Conservation (phyloP, 768 basidiomycete genomes). For the Lactarius indigo region DNA sequence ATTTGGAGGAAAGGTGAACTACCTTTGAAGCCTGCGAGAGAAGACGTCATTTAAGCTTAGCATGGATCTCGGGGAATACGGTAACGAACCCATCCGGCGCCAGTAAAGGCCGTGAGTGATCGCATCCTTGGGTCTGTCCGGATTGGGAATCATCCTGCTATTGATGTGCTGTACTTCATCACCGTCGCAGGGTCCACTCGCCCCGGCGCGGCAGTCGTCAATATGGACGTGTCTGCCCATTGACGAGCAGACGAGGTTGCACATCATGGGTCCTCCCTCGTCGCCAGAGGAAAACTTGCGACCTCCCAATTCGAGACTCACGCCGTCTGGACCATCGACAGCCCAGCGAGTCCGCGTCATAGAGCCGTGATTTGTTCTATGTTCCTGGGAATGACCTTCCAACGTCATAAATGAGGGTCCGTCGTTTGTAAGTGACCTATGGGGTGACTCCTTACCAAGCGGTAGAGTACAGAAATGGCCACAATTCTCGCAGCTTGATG, state of each 20-base stretch:
- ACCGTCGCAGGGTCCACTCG: constrained; percentile 38
- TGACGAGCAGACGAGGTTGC: constrained; percentile 51
- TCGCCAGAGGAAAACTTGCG: constrained; percentile 51
- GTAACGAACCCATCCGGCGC: constrained; percentile 50
- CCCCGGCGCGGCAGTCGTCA: constrained; percentile 48
- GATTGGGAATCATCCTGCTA: constrained; percentile 43
- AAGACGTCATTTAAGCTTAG: neutral
- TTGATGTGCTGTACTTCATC: constrained; percentile 46
- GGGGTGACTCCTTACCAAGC: constrained; percentile 37
- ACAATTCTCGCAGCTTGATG: constrained; percentile 48
- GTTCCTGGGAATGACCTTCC: constrained; percentile 56
- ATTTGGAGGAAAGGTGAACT: neutral
- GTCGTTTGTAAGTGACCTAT: neutral
- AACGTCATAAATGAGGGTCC: neutral
- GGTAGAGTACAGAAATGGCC: constrained; percentile 58
- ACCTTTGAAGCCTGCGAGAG: constrained; percentile 52
- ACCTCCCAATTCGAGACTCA: constrained; percentile 50
- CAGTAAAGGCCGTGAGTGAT: constrained; percentile 54
- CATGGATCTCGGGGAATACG: neutral
- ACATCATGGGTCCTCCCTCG: constrained; percentile 62
- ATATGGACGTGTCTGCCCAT: constrained; percentile 58
- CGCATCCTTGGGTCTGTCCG: constrained; percentile 47
- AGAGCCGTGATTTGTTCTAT: constrained; percentile 61
- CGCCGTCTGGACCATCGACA: constrained; percentile 49
- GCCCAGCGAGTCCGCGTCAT: constrained; percentile 59